Evolutionary conservation across 768 basidiomycete genomes (phyloP), one percentile per base, ranked within the genome.

Genomic region (Serendipita vermifera): DNA sequence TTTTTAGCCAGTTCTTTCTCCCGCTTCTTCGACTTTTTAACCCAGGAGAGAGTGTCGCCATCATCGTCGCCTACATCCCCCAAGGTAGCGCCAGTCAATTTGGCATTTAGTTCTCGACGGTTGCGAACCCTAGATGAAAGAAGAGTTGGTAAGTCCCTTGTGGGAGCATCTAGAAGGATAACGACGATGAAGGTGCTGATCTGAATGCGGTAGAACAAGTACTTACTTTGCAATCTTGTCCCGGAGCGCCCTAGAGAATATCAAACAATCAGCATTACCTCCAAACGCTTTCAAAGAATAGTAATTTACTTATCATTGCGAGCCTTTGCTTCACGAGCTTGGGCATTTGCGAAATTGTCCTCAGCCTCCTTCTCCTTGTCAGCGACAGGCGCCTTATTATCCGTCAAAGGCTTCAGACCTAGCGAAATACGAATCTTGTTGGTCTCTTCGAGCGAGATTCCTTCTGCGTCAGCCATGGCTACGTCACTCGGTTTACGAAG

Each of bases 361-460:
- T 90, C 89, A 11, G 96, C 96, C 62, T 82, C 70, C 64, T 85
- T 80, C 57, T 96, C 92, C 61, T 78, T 82, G 65, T 81, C 79
- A 65, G 81, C 74, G n/a, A 75, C 77, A 5, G 85, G 78, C 14
- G 73, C 77, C 38, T 76, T 73, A 62, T 90, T 87, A 62, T 91
- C 92, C 15, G 83, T 85, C 57, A 98, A 78, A 38, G 96, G 93
- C 67, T 92, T 89, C 58, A 99, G 82, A 61, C 96, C 96, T 35
- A 96, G 77, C 3, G 84, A 85, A 58, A 94, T 80, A 72, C 96
- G 89, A 68, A 96, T 87, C 71, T 87, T 92, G 77, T 93, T 93
- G 33, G 91, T 93, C 75, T 93, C 90, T 65, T 92, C 90, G 65
- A 94, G 78, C 65, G 85, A 87, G 66, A 94, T 85, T 62, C 86